A percentile compares a stretch with the other conserved stretches of the same genome.
Evolutionary conservation across 139 green algal species (phyloP).

Genomic region (Eudorina sp.): DNA sequence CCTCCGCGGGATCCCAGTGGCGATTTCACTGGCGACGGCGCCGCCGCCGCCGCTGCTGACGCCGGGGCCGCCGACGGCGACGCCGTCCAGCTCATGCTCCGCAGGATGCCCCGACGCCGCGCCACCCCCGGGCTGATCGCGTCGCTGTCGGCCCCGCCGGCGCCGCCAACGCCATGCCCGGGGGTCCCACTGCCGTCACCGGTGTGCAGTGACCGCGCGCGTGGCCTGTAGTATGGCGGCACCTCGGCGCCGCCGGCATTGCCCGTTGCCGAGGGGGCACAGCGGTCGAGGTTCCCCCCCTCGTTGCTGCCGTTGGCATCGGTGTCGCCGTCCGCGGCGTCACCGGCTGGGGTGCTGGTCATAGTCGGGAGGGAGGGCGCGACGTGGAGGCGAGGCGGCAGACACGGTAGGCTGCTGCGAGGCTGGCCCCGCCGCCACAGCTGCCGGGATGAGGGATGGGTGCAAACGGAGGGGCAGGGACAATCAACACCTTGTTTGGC

Average conservation of each 20-base stretch:
- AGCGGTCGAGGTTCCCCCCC: too few relatives aligned
- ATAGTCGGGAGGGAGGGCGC: not conserved
- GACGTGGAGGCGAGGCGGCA: not conserved
- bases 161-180: too few relatives aligned
- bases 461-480: not conserved
- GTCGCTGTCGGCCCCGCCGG: not conserved
- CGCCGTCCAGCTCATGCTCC: conserved; percentile 8
- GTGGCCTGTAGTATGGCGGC: not conserved
- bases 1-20: too few relatives aligned
- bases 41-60: not conserved
- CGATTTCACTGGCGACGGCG: not conserved
- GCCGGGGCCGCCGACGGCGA: not conserved
- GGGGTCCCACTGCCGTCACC: not conserved
- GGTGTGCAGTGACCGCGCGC: not conserved
- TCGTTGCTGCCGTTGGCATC: not conserved
- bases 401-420: not conserved
- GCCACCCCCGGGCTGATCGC: not conserved
- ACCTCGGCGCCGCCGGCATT: too few relatives aligned
- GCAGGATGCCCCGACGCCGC: not conserved
- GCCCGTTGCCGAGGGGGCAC: not conserved
- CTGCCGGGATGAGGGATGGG: not conserved
- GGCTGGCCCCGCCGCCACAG: conserved; percentile 15
- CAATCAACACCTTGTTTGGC: too few relatives aligned
- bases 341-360: not conserved
- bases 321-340: not conserved